Conservation (phyloP, 2,329 filamentous ascomycete species). For the Rhynchosporium secalis region DNA sequence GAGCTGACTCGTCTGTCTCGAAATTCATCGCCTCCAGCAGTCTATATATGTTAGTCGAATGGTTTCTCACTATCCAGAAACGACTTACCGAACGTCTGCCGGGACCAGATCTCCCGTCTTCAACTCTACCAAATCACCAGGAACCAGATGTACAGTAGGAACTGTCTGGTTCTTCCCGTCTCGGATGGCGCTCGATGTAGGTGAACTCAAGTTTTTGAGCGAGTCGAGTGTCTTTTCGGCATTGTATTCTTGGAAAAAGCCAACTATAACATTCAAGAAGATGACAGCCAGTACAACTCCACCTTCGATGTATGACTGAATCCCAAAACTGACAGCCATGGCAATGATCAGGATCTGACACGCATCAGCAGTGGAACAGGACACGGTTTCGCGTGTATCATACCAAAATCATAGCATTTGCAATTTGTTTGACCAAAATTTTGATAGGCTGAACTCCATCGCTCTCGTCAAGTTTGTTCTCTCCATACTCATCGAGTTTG, state of each 20-base stretch:
- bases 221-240: slow-evolving; percentile 57
- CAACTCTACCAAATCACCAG: slow-evolving; percentile 58
- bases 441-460: slow-evolving; percentile 60
- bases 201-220: slow-evolving; percentile 38
- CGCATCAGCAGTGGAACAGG: slow-evolving; percentile 12
- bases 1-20: slow-evolving; percentile 60
- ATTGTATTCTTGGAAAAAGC: slow-evolving; percentile 54
- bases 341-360: slow-evolving; percentile 53
- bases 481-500: slow-evolving; percentile 57
- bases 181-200: slow-evolving; percentile 49
- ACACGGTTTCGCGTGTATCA: neutral
- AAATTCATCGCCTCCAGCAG: slow-evolving; percentile 55
- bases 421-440: slow-evolving; percentile 65
- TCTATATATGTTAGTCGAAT: slow-evolving; percentile 30
- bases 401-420: slow-evolving; percentile 67
- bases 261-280: slow-evolving; percentile 57
- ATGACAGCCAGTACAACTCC: slow-evolving; percentile 60
- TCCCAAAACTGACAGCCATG: slow-evolving; percentile 59
- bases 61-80: neutral
- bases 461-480: slow-evolving; percentile 63
- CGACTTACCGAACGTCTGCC: slow-evolving; percentile 42
- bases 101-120: slow-evolving; percentile 49
- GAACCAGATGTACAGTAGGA: slow-evolving; percentile 54
- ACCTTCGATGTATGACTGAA: slow-evolving; percentile 60
- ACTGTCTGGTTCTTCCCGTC: slow-evolving; percentile 51